A percentile compares a stretch with the other conserved stretches of the same genome.
These are phyloP conservation scores for Candida pini DNA, from an alignment of 805 yeast species.

Conservation along the genomic window DNA sequence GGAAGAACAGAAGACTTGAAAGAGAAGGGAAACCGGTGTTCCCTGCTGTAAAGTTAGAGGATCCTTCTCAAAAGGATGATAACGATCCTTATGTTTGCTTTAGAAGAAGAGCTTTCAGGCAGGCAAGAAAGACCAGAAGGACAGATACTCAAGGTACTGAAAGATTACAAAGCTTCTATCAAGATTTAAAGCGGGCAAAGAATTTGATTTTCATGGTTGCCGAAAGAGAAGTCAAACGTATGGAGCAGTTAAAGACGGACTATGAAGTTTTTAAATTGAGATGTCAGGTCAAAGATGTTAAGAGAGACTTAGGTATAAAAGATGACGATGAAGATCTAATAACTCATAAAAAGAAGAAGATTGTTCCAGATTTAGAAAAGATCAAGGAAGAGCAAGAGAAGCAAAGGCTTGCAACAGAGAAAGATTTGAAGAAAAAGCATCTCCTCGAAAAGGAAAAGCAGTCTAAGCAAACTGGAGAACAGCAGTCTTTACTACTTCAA, in stretches of 20 bases:
- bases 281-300: conserved; percentile 62
- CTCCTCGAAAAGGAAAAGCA: conserved; percentile 16
- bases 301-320: conserved; percentile 67
- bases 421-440: conserved; percentile 16
- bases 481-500: conserved; percentile 1
- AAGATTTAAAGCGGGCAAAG: conserved; percentile 72
- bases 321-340: conserved; percentile 83
- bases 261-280: conserved; percentile 66
- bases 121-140: conserved; percentile 92
- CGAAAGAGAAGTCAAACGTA: conserved; percentile 63
- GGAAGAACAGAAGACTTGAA: conserved; percentile 68
- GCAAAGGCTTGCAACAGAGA: conserved; percentile 12
- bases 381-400: conserved; percentile 13
- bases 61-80: conserved; percentile 76
- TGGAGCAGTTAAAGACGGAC: conserved; percentile 59
- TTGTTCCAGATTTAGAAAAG: conserved; percentile 15
- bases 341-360: conserved; percentile 67
- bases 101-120: conserved; percentile 91
- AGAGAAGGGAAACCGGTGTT: conserved; percentile 65
- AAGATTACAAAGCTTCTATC: conserved; percentile 64
- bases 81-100: conserved; percentile 93
- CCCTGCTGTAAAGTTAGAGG: conserved; percentile 79
- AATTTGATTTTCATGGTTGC: conserved; percentile 64
- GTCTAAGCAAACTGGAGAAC: not conserved
- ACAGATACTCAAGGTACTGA: conserved; percentile 90